Conservation (phyloP, 495 filamentous ascomycete species). For the Hypoxylon crocopeplum region DNA sequence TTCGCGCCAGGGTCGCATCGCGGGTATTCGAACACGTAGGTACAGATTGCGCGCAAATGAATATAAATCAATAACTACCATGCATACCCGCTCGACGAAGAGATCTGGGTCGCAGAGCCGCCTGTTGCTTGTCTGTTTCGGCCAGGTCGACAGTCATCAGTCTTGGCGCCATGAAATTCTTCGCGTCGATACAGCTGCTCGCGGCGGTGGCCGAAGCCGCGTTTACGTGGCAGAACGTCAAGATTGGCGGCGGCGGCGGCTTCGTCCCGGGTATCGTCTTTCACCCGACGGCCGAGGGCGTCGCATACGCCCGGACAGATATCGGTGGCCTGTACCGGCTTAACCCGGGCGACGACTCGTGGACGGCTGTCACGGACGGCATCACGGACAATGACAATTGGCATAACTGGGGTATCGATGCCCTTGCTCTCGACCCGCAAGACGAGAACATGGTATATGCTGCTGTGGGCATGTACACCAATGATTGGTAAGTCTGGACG, state of each 20-base stretch:
- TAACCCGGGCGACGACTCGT: constrained; percentile 59
- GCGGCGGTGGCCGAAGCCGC: constrained; percentile 38
- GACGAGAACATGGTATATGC: constrained; percentile 62
- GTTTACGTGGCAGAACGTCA: constrained; percentile 57
- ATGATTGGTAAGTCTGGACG: constrained; percentile 50
- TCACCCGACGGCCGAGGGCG: constrained; percentile 60
- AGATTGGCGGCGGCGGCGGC: constrained; percentile 63
- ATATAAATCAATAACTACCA: constrained; percentile 18
- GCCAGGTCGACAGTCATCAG: neutral
- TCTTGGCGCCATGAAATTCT: constrained; percentile 43
- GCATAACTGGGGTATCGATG: constrained; percentile 66
- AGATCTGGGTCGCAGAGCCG: constrained; percentile 18
- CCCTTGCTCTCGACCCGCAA: constrained; percentile 63
- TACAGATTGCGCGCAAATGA: constrained; percentile 12
- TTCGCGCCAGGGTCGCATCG: constrained; percentile 12
- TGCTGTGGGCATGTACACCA: constrained; percentile 66
- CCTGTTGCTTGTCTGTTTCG: neutral
- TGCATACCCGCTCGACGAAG: constrained; percentile 11
- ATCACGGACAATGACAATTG: constrained; percentile 57
- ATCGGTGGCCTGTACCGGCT: constrained; percentile 68
- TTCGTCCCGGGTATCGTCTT: constrained; percentile 67
- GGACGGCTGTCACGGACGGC: constrained; percentile 63
- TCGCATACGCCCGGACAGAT: constrained; percentile 68
- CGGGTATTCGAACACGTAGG: neutral
- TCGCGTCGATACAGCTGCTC: constrained; percentile 44